These are phyloP conservation scores for Astrocystis sublimbata DNA, from an alignment of 495 filamentous ascomycete species.

Conservation along the genomic window DNA sequence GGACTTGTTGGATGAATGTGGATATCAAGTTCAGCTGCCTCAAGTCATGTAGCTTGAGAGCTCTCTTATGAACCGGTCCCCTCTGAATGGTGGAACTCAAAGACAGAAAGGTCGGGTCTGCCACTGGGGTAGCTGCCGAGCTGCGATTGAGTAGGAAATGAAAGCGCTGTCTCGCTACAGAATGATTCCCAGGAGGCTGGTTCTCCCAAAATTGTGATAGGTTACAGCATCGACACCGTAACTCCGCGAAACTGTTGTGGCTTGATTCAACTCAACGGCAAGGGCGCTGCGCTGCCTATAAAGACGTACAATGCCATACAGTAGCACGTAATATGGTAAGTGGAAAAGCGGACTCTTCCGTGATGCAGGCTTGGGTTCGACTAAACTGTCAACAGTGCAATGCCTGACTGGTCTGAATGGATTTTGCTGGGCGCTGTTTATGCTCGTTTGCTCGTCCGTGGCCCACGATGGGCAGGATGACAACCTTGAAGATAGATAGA, in stretches of 20 bases:
- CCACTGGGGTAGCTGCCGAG: background rate
- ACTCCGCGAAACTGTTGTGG: background rate
- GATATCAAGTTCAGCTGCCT: background rate
- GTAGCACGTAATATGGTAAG: constrained; percentile 1
- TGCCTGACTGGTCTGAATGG: constrained; percentile 16
- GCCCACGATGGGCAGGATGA: background rate
- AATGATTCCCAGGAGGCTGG: constrained; percentile 5
- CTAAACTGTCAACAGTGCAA: constrained; percentile 8
- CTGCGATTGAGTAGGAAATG: background rate
- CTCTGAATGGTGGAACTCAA: background rate
- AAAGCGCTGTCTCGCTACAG: background rate
- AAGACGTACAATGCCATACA: constrained; percentile 7
- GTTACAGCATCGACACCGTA: constrained; percentile 6
- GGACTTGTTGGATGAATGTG: background rate
- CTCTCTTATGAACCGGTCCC: background rate
- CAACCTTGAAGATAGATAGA: background rate
- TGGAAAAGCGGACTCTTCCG: constrained; percentile 4
- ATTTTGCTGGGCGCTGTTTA: no score
- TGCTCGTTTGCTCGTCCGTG: constrained; percentile 3
- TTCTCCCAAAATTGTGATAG: background rate
- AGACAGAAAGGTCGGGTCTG: background rate
- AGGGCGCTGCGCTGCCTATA: background rate
- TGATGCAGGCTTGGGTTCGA: background rate
- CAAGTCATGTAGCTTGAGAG: background rate
- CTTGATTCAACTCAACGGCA: constrained; percentile 2